Percentiles rank a stretch among this genome's conserved stretches.
Evolutionary conservation across 164 flowering plant species (phyloP).

Genomic region (Euptelea pleiosperma): DNA sequence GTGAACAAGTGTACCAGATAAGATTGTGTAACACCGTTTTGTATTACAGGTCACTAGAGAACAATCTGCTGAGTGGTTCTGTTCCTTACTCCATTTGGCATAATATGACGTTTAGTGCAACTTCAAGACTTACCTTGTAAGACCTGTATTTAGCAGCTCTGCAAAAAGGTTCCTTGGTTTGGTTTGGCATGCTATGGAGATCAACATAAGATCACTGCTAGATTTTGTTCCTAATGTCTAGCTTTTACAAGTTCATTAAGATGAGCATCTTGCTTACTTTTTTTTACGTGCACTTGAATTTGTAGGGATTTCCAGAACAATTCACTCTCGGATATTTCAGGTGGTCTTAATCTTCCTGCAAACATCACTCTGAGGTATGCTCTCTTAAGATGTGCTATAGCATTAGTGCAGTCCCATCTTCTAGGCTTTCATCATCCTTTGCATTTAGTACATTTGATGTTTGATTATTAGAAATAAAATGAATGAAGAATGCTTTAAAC

Average conservation of each 20-base stretch:
- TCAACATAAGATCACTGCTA: too few relatives aligned
- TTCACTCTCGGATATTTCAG: slow-evolving; percentile 46
- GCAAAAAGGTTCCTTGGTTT: too few relatives aligned
- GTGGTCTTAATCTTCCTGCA: slow-evolving; percentile 36
- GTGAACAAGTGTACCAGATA: too few relatives aligned
- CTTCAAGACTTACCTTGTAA: slow-evolving; percentile 48
- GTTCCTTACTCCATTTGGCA: slow-evolving; percentile 64
- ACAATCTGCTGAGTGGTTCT: slow-evolving; percentile 62
- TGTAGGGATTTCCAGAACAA: slow-evolving; percentile 74
- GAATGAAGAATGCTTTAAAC: too few relatives aligned
- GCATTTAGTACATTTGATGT: not conserved
- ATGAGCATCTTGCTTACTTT: too few relatives aligned
- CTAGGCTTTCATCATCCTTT: not conserved
- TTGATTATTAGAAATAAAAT: not conserved
- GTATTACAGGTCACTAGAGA: slow-evolving; percentile 56
- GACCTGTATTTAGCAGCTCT: too few relatives aligned
- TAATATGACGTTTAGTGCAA: slow-evolving; percentile 35
- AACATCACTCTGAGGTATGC: slow-evolving; percentile 68
- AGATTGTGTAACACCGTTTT: too few relatives aligned
- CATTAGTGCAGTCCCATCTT: not conserved
- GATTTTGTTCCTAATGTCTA: too few relatives aligned
- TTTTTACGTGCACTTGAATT: slow-evolving; percentile 7
- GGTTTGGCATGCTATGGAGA: too few relatives aligned
- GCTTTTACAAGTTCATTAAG: too few relatives aligned
- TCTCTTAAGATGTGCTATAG: not conserved